phyloP scores from a whole-genome alignment of 495 filamentous ascomycete species.

The Trypethelium eluteriae region DNA sequence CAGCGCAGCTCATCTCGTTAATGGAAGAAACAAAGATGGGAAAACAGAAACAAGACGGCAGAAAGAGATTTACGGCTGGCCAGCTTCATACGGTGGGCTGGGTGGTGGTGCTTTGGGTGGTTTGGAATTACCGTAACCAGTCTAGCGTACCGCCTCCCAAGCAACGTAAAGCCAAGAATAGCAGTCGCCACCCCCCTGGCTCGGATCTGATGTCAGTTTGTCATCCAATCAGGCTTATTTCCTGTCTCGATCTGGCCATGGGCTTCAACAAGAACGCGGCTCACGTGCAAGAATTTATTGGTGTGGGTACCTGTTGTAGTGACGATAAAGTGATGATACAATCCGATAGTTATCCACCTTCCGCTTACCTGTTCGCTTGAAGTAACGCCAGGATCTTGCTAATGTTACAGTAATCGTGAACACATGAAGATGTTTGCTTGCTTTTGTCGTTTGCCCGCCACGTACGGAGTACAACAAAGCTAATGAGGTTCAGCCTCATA shows the following conservation, averaged over 20 bases:
- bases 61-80: background rate
- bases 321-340: no score
- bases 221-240: background rate
- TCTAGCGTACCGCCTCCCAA: background rate
- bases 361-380: no score
- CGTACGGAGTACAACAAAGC: no score
- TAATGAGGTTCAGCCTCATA: no score
- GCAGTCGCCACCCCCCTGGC: background rate
- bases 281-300: no score
- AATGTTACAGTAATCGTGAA: no score
- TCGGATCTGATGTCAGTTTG: background rate
- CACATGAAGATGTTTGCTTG: background rate
- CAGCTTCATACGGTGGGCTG: conserved; percentile 1
- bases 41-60: background rate
- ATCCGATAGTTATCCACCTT: no score
- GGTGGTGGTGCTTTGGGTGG: background rate
- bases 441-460: background rate
- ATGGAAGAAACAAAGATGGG: background rate
- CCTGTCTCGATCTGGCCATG: no score
- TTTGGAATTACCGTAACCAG: background rate
- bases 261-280: no score
- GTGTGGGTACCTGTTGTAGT: no score
- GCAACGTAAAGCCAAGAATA: conserved; percentile 9
- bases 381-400: no score
- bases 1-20: background rate